Evolutionary conservation across 2,329 filamentous ascomycete genomes (phyloP), one percentile per base, ranked within the genome.

Genomic region (Blastomyces parvus): DNA sequence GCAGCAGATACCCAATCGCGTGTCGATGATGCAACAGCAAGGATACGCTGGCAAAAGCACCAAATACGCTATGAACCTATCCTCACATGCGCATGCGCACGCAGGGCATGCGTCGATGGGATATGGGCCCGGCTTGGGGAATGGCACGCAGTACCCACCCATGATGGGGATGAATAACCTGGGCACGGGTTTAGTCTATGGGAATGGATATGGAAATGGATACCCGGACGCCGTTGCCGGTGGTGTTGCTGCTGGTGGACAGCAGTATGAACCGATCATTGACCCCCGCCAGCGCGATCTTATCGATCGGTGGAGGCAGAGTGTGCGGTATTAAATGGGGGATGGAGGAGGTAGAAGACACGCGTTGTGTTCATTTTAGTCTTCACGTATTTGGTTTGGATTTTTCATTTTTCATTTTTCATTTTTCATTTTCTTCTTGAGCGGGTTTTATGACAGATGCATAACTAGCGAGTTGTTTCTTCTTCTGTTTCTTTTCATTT

Each of bases 261-360:
- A 46, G 57, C 53, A 62, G 1, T 11, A 36, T 11, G 62, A 56
- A 60, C 25, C 30, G 19, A 69, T 71, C n/a, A 74, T 82, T 70
- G 78, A 83, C 69, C 74, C 78, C 4, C 76, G 76, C 61, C 82
- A 84, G 69, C 76, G 82, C 62, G 83, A 81, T 64, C 75, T 82
- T 64, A 85, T 86, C 73, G 83, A 86, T 74, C 81, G 79, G 42
- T 86, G 84, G 84, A 79, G 84, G 69, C 77, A 82, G 66, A 77
- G 76, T 63, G 72, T 78, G 62, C 63, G 52, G n/a, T 7, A 58
- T 25, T 58, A 38, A 40, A 9, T 3, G 22, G 25, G 22, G 14
- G 13, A n/a, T 48, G 11, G n/a, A n/a, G n/a, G 22, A 13, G 25
- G n/a, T n/a, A 19, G 5, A 17, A 22, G 13, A 17, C 19, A 40